Evolutionary conservation across 345 rosid genomes (phyloP).

Genomic region (Eucalyptus polybractea): DNA sequence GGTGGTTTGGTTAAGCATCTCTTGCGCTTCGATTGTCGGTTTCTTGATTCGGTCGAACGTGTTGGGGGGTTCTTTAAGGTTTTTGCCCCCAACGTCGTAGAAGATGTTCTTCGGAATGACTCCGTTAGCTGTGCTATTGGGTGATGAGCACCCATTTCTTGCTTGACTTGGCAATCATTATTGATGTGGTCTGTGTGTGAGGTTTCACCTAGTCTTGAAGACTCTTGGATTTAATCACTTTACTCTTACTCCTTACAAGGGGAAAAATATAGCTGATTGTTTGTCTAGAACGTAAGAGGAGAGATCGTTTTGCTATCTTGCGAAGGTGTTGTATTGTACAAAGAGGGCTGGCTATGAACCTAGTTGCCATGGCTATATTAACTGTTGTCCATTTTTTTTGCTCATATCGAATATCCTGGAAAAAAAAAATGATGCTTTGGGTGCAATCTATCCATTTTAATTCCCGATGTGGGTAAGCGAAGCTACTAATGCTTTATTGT

Average conservation of each 20-base stretch:
- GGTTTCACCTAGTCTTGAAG: neutral
- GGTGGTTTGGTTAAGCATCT: neutral
- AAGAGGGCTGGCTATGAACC: neutral
- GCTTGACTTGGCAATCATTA: neutral
- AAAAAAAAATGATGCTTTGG: neutral
- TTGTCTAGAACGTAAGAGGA: neutral
- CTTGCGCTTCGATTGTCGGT: neutral
- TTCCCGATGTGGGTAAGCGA: neutral
- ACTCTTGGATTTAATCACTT: neutral
- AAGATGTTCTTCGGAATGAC: neutral
- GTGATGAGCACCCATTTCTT: neutral
- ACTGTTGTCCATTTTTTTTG: neutral
- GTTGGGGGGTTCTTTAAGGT: neutral
- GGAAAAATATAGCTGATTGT: neutral
- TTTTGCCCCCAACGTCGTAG: neutral
- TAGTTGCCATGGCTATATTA: neutral
- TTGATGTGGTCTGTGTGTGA: neutral
- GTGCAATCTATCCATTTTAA: neutral
- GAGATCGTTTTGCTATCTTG: neutral
- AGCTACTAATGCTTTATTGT: neutral
- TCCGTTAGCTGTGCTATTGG: neutral
- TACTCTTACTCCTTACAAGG: neutral
- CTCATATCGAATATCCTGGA: neutral
- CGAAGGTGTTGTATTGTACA: neutral
- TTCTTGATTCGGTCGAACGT: neutral